These are phyloP conservation scores for Wickerhamiella sergipiensis DNA, from an alignment of 805 yeast species.

Conservation along the genomic window DNA sequence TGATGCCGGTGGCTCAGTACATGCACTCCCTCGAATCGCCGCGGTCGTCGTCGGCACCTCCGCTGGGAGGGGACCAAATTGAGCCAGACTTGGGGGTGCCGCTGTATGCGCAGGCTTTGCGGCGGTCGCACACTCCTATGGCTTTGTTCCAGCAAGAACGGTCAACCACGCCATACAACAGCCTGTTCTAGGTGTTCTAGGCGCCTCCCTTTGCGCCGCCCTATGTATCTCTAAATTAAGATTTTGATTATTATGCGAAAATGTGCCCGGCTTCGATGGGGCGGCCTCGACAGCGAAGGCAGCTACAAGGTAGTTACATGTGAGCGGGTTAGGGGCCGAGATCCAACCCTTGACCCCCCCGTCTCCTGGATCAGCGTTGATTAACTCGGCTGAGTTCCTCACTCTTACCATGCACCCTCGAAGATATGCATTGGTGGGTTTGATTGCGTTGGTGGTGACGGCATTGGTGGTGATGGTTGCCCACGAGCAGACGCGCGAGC, in stretches of 20 bases:
- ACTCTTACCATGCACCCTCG: neutral
- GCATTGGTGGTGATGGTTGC: neutral
- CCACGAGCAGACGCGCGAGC: neutral
- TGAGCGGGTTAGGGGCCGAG: no score
- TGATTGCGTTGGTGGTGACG: neutral
- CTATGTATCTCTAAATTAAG: no score
- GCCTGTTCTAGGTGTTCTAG: neutral
- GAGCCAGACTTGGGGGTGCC: neutral
- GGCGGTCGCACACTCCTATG: neutral
- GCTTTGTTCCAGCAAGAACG: neutral
- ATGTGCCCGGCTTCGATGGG: no score
- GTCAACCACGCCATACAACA: neutral
- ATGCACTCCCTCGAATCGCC: neutral
- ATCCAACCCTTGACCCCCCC: no score
- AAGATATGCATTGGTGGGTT: neutral
- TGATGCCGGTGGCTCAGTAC: neutral
- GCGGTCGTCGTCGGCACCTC: neutral
- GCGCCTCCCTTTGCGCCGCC: no score
- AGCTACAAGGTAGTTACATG: no score
- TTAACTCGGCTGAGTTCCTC: no score
- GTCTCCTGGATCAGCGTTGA: no score
- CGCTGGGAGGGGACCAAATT: no score
- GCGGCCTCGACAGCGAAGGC: no score
- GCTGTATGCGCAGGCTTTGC: neutral
- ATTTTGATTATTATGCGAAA: no score